Evolutionary conservation across 2,329 filamentous ascomycete species (phyloP), one percentile per base, ranked within the genome.

Genomic region (Alternaria gansuensis): DNA sequence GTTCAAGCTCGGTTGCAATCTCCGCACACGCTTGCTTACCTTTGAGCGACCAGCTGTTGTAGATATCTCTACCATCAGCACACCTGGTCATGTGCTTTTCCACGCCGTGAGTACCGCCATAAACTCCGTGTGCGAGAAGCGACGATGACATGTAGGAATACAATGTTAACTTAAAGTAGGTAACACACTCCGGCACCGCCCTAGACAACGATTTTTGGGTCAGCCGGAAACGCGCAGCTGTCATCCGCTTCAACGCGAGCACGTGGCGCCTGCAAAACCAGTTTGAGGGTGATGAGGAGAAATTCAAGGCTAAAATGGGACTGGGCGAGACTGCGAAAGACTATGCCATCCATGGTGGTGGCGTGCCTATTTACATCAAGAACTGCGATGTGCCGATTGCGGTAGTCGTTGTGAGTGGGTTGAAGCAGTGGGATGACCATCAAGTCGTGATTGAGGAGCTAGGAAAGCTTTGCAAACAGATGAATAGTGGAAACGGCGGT

Each of bases 301-400:
- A 78, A 2, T 93, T 94, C 75, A 82, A 82, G 59, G 79, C 79
- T n/a, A 91, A 90, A 75, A 89, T 84, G 70, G 86, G 83, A 17
- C 76, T 93, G 57, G 72, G 71, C 0, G 72, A 67, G 48, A 82
- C 82, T 8, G 69, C 83, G 29, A 81, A 82, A 51, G 80, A 85
- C 39, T 94, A 90, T 81, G 90, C 90, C 2, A 92, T 93, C 64
- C 90, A 93, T 75, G 91, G 91, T 0, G 91, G 91, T 17, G 91
- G 83, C 0, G 85, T 91, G 57, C 91, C 91, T 0, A 83, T 94
- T 23, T 82, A 85, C 5, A 90, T 93, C 8, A 79, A 78, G 52
- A 87, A 88, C 0, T 89, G 92, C 1, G 90, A 93, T 77, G 89
- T 89, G 0, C 78, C 91, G 4, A 88, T 93, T 13, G 90, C 85